Evolutionary conservation across 2,329 filamentous ascomycete species (phyloP).

Genomic region (Pseudocercospora ulei): DNA sequence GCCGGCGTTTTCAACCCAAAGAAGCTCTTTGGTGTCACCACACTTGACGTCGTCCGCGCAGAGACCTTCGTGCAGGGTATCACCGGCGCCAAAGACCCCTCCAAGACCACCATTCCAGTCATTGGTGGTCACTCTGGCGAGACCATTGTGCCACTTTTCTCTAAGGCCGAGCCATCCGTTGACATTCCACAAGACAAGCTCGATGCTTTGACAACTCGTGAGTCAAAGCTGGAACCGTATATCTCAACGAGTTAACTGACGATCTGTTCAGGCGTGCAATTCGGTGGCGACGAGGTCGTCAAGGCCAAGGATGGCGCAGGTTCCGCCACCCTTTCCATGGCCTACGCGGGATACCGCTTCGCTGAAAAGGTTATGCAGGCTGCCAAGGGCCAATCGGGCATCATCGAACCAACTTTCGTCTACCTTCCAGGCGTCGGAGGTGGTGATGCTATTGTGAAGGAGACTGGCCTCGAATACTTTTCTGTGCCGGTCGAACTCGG

Average conservation of each 20-base stretch:
- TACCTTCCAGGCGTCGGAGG: slow-evolving; percentile 85
- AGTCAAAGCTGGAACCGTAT: no score
- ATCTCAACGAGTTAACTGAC: slow-evolving; percentile 13
- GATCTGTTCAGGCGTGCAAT: slow-evolving; percentile 59
- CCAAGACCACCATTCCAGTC: slow-evolving; percentile 77
- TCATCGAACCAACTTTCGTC: slow-evolving; percentile 90
- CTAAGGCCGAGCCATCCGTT: slow-evolving; percentile 70
- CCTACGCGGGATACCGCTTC: slow-evolving; percentile 90
- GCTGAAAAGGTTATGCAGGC: slow-evolving; percentile 91
- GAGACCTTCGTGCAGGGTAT: slow-evolving; percentile 91
- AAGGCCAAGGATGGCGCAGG: slow-evolving; percentile 88
- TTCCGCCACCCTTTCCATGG: slow-evolving; percentile 88
- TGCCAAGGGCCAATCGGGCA: slow-evolving; percentile 75
- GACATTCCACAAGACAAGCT: slow-evolving; percentile 82
- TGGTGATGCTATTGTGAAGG: slow-evolving; percentile 74
- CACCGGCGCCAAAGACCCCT: slow-evolving; percentile 68
- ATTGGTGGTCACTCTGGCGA: slow-evolving; percentile 95
- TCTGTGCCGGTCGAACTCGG: slow-evolving; percentile 92
- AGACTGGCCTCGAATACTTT: slow-evolving; percentile 82
- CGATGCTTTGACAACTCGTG: slow-evolving; percentile 79
- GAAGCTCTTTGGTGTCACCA: slow-evolving; percentile 96
- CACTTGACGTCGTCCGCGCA: slow-evolving; percentile 93
- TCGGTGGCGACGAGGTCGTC: slow-evolving; percentile 94
- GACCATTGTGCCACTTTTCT: slow-evolving; percentile 96
- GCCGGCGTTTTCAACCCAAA: slow-evolving; percentile 89